A percentile compares a stretch with the other conserved stretches of the same genome.
These are phyloP conservation scores for Suhomyces bokatorum DNA, from an alignment of 1,139 yeast species.

Conservation along the genomic window DNA sequence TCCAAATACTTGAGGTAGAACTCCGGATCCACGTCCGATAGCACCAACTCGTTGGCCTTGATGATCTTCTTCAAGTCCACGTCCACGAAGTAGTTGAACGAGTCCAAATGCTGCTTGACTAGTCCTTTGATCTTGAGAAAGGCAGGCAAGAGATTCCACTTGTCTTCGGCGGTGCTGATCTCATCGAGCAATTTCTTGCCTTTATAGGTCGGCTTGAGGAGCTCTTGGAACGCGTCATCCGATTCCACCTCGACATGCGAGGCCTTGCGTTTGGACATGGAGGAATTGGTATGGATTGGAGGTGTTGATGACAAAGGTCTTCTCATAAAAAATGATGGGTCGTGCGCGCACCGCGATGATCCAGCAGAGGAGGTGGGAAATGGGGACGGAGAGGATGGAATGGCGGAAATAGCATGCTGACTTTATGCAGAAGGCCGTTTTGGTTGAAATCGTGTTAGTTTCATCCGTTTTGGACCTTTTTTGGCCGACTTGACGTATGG, in stretches of 20 bases:
- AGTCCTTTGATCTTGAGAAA: constrained; percentile 92
- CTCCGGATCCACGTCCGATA: constrained; percentile 96
- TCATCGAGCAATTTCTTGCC: constrained; percentile 88
- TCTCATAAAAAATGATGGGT: constrained; percentile 9
- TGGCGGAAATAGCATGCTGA: too few species aligned
- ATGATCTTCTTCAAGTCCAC: constrained; percentile 90
- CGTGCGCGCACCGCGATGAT: constrained; percentile 2
- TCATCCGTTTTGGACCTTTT: too few species aligned
- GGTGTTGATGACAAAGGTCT: constrained; percentile 10
- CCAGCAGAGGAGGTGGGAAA: too few species aligned
- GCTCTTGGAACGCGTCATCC: constrained; percentile 67
- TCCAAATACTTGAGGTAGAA: constrained; percentile 89
- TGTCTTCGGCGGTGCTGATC: constrained; percentile 86
- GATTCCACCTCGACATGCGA: constrained; percentile 16
- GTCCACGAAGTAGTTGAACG: constrained; percentile 94
- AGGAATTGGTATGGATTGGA: neutral
- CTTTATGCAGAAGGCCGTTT: neutral
- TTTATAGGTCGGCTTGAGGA: constrained; percentile 76
- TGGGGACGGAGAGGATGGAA: neutral
- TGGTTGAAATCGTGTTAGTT: neutral
- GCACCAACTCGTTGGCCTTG: constrained; percentile 81
- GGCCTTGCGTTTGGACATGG: constrained; percentile 23
- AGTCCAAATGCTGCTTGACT: constrained; percentile 95
- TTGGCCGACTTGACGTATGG: too few species aligned
- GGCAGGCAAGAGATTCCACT: constrained; percentile 96